Base-by-base conservation (phyloP, 2,329 filamentous ascomycete species). In the Monosporascus sp. region DNA sequence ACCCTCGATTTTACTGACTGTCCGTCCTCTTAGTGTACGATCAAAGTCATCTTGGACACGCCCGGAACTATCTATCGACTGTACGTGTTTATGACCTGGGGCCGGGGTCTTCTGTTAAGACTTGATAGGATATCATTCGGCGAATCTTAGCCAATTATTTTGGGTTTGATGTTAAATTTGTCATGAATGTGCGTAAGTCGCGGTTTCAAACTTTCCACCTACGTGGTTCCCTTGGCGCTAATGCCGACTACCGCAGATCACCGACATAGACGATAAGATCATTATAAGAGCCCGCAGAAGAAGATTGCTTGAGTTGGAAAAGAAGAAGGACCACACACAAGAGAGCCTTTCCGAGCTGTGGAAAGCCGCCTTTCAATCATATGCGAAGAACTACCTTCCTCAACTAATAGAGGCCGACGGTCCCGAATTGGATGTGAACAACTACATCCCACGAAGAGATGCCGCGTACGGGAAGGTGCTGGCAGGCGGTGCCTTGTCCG, bases 21-120 rank as follows among this genome's bases (percentile, higher is more conserved):
- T 18, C 39, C 8, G 22, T 17, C 24, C 20, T 8, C 22, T 2
- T 24, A 46, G 87, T 86, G 47, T 89, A 89, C 67, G 87, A 89
- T 61, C 84, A 89, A 71, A 78, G 84, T 55, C 87, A 90, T 75
- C 69, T 90, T 56, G 87, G 90, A 31, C 90, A 96, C 71, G 90
- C 89, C 31, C 80, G 90, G 61, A 96, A 96, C 74, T 96, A 96
- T 80, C 89, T 96, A 58, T 89, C 87, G 48, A 93, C 89, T 46
- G 43, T 46, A 46, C 24, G 43, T 46, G 14, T 8, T n/a, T 14
- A 27, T 46, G 17, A 7, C 22, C n/a, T 9, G 38, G 25, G 6
- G 2, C 43, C 43, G 17, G 17, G 43, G 22, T n/a, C 43, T 8
- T 27, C 17, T 18, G 24, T 46, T 46, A 46, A 46, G 7, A 25